Base-by-base conservation (phyloP, 148 eudicot species). In the Nepenthes gracilis region DNA sequence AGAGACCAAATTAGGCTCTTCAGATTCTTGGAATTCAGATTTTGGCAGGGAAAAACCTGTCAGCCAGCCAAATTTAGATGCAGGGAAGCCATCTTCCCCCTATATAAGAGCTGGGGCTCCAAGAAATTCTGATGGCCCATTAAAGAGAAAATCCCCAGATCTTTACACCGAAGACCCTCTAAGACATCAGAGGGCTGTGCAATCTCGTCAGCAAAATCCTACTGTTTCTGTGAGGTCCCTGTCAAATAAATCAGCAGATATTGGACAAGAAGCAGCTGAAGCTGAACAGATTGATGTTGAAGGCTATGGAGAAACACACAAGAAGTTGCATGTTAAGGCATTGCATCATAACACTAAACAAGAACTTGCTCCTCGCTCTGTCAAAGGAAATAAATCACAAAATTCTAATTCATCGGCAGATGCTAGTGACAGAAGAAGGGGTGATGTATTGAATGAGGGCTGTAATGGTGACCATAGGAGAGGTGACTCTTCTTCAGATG, bases 401-500 rank as follows among this genome's bases (percentile, higher is more conserved):
- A 86, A 83, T 63, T 64, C 83, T 47, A 81, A 74, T 64, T n/a
- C 60, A 60, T 54, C 53, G 57, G 63, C 74, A 56, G 78, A 65
- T 47, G 58, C 64, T 33, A 62, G 61, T 70, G 79, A 75, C 62
- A 78, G 56, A 72, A 66, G 64, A 51, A 77, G 66, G 55, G 78
- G 77, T 69, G 56, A 66, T 62, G 63, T 79, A 59, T 71, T 70
- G 63, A 68, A 56, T 33, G 84, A 71, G 49, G 85, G 77, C 62
- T 74, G 64, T 56, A 80, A 74, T 47, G 81, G 70, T 56, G 74
- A 74, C 70, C 70, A 68, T 34, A 85, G 75, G 79, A 82, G 77
- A 67, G 77, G 77, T 59, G 92, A 78, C 65, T 78, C 89, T 70
- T 85, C 83, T 67, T 78, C 87, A 4, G 87, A 93, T 67, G 97